A percentile compares a stretch with the other conserved stretches of the same genome.
Evolutionary conservation across 2,329 filamentous ascomycete species (phyloP).

Genomic region (Clonostachys rosea): DNA sequence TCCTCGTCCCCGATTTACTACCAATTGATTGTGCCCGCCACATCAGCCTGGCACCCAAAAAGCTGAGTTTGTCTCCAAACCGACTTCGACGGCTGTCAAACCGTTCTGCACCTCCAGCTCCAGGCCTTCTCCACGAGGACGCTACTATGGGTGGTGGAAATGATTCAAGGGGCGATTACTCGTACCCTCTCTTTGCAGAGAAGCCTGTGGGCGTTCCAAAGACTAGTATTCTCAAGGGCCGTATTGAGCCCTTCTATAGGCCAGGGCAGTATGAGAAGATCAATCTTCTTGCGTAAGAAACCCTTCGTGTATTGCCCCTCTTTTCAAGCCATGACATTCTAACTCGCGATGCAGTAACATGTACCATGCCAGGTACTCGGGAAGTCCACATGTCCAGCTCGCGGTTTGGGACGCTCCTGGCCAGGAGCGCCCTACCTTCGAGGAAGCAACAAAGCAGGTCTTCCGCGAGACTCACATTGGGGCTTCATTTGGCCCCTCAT

Average conservation of each 20-base stretch:
- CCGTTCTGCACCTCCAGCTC: conserved; percentile 28
- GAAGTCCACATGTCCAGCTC: conserved; percentile 75
- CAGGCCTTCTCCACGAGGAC: conserved; percentile 16
- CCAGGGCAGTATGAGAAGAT: conserved; percentile 73
- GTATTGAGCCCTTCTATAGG: conserved; percentile 76
- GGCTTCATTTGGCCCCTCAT: conserved; percentile 83
- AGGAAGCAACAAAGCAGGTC: conserved; percentile 71
- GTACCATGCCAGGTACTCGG: conserved; percentile 43
- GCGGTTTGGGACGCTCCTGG: conserved; percentile 81
- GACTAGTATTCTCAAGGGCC: conserved; percentile 76
- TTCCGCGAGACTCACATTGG: conserved; percentile 75
- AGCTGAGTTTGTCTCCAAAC: conserved; percentile 1
- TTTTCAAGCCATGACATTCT: too few species aligned
- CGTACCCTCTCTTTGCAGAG: conserved; percentile 46
- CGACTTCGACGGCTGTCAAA: conserved; percentile 24
- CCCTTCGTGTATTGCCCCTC: not conserved
- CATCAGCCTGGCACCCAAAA: conserved; percentile 1
- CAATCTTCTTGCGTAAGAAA: conserved; percentile 65
- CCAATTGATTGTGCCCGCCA: conserved; percentile 15
- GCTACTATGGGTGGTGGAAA: conserved; percentile 46
- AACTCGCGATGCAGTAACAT: conserved; percentile 19
- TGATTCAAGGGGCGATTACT: conserved; percentile 35
- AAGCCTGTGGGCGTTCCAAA: conserved; percentile 73
- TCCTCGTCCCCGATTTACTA: conserved; percentile 12
- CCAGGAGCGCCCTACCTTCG: conserved; percentile 76